A percentile compares a stretch with the other conserved stretches of the same genome.
phyloP scores from a whole-genome alignment of 2,329 filamentous ascomycete species.

The Aspergillus texensis region DNA sequence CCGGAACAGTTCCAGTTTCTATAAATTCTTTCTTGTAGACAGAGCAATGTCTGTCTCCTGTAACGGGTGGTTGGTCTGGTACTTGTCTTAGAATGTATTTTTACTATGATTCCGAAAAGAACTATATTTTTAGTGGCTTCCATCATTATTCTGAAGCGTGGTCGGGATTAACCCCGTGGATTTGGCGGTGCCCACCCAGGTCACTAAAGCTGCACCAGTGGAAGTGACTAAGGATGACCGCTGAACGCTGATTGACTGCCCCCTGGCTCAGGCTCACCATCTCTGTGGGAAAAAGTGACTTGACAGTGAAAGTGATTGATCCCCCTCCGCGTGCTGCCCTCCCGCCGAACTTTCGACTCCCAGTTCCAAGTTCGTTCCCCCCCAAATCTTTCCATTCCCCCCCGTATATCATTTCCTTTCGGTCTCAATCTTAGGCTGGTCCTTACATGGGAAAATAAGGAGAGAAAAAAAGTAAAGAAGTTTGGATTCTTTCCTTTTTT shows the following conservation, averaged over 20 bases:
- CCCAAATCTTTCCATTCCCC: conserved; percentile 4
- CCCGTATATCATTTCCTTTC: conserved; percentile 12
- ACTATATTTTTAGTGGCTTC: neutral
- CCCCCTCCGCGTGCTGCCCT: conserved; percentile 6
- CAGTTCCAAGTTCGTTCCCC: neutral
- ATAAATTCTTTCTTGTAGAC: neutral
- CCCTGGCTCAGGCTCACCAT: conserved; percentile 12
- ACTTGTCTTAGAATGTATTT: neutral
- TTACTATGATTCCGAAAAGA: neutral
- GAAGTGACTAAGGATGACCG: neutral
- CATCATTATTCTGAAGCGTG: neutral
- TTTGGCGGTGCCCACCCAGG: neutral
- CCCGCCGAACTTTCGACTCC: neutral
- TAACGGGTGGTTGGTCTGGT: neutral
- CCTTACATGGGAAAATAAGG: conserved; percentile 19
- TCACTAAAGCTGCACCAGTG: conserved; percentile 1
- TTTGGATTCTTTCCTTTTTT: neutral
- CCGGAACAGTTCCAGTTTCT: neutral
- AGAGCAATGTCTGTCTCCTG: neutral
- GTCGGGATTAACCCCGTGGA: conserved; percentile 1
- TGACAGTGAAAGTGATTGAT: conserved; percentile 1
- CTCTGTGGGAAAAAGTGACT: neutral
- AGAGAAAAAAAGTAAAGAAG: neutral
- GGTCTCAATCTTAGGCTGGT: conserved; percentile 21
- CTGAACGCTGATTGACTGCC: conserved; percentile 6